Conservation (phyloP, 805 yeast genomes). For the Pichia exigua region DNA sequence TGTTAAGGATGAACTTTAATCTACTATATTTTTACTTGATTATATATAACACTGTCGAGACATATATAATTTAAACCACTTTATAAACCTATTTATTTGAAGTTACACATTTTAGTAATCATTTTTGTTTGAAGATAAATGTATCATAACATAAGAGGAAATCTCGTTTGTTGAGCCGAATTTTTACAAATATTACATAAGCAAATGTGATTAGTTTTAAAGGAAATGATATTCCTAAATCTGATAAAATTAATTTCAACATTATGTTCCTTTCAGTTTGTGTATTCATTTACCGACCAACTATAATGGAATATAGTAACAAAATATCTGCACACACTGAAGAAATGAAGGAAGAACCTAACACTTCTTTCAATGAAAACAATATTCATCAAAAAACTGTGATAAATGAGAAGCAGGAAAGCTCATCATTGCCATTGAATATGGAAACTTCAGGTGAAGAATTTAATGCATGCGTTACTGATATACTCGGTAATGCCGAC, state of each 20-base stretch:
- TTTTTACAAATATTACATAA: too few species aligned
- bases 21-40: neutral
- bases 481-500: neutral
- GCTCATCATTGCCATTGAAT: neutral
- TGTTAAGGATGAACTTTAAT: conserved; percentile 8
- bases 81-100: neutral
- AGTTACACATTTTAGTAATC: neutral
- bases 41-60: too few species aligned
- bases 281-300: too few species aligned
- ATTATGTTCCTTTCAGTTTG: too few species aligned
- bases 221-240: too few species aligned
- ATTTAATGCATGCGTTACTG: neutral
- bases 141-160: too few species aligned
- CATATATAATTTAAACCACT: neutral
- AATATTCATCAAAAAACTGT: neutral
- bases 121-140: too few species aligned
- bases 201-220: too few species aligned
- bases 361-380: neutral
- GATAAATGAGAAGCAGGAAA: neutral
- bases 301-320: neutral
- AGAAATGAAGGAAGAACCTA: neutral
- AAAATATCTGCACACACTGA: neutral
- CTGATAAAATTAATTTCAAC: too few species aligned
- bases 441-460: neutral
- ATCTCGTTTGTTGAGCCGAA: too few species aligned